These are phyloP conservation scores for Piloderma croceum DNA, from an alignment of 768 basidiomycete genomes.

Conservation along the genomic window DNA sequence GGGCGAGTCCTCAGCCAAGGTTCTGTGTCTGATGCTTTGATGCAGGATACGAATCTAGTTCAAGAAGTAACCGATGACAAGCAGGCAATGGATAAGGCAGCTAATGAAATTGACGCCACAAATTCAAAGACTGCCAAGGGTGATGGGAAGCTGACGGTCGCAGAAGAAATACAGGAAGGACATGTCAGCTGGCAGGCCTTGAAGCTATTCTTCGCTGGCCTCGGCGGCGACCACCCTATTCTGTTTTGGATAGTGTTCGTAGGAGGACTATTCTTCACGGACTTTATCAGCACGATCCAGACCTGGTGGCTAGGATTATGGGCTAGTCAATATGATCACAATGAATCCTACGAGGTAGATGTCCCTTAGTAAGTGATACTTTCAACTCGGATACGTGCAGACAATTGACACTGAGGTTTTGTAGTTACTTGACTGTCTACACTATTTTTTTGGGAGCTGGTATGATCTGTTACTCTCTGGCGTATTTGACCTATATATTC, in stretches of 20 bases:
- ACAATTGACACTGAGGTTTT: not conserved
- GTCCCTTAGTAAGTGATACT: conserved; percentile 28
- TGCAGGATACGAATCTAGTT: not conserved
- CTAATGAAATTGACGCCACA: not conserved
- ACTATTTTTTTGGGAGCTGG: conserved; percentile 20
- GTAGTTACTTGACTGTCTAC: conserved; percentile 33
- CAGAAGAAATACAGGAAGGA: conserved; percentile 58
- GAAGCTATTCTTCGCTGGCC: conserved; percentile 22
- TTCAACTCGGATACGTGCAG: too few species aligned
- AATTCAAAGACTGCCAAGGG: conserved; percentile 1
- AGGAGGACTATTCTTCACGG: conserved; percentile 15
- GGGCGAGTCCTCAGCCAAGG: conserved; percentile 34
- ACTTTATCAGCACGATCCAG: conserved; percentile 17
- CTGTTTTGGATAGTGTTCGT: conserved; percentile 29
- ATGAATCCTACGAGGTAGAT: conserved; percentile 11
- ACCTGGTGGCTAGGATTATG: conserved; percentile 39
- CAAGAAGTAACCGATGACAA: not conserved
- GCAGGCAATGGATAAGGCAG: not conserved
- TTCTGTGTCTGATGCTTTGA: conserved; percentile 27
- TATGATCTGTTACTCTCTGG: conserved; percentile 19
- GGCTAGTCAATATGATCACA: conserved; percentile 33
- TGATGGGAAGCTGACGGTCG: conserved; percentile 41
- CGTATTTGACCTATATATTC: conserved; percentile 21
- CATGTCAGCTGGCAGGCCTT: conserved; percentile 47
- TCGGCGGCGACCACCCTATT: conserved; percentile 23